phyloP scores from a whole-genome alignment of 1,139 yeast species.

The Eremothecium cymbalariae region DNA sequence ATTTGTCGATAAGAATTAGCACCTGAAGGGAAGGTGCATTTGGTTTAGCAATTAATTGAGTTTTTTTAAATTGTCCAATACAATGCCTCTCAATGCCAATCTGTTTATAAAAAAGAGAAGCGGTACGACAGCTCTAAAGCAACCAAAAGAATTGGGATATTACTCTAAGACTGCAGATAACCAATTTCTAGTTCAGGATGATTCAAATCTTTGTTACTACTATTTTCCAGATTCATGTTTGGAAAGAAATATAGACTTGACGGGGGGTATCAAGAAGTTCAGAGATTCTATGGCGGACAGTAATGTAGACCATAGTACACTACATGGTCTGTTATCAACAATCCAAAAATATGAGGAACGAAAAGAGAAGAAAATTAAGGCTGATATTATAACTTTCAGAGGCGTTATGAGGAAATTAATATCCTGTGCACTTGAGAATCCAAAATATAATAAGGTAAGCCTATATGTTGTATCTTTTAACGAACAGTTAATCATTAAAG shows the following conservation, averaged over 20 bases:
- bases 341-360: conserved; percentile 47
- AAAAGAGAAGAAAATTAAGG: conserved; percentile 42
- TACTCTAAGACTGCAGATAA: conserved; percentile 25
- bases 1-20: too few species aligned
- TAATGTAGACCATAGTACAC: conserved; percentile 39
- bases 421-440: conserved; percentile 25
- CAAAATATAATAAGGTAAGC: conserved; percentile 42
- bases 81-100: too few species aligned
- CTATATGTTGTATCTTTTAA: conserved; percentile 60
- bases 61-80: too few species aligned
- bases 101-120: conserved; percentile 22
- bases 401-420: conserved; percentile 52
- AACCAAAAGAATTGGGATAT: conserved; percentile 28
- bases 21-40: too few species aligned
- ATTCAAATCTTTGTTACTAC: conserved; percentile 51
- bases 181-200: conserved; percentile 37
- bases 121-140: conserved; percentile 26
- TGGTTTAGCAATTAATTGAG: too few species aligned
- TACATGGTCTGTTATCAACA: conserved; percentile 51
- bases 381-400: conserved; percentile 73
- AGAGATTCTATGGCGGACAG: conserved; percentile 41
- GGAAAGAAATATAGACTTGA: conserved; percentile 47
- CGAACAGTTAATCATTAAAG: conserved; percentile 77
- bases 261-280: conserved; percentile 55
- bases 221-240: conserved; percentile 67